Evolutionary conservation across 2,329 filamentous ascomycete species (phyloP).

Genomic region (Eutypa lata): DNA sequence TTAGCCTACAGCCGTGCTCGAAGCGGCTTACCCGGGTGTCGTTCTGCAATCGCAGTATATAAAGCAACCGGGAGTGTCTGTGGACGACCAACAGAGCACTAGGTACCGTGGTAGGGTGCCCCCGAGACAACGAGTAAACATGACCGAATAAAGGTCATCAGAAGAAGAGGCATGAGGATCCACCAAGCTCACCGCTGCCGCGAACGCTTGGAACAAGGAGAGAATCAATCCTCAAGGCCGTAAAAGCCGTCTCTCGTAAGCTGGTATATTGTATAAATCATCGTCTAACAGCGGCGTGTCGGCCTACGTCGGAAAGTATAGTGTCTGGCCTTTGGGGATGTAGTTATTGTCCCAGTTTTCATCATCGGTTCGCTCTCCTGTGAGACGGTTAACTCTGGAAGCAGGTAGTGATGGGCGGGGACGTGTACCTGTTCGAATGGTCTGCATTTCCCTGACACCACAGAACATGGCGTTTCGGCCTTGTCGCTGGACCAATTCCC

Average conservation of each 20-base stretch:
- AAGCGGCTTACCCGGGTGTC: neutral
- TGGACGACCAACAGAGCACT: neutral
- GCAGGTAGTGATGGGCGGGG: neutral
- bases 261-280: slow-evolving; percentile 15
- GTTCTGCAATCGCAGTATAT: neutral
- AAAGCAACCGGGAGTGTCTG: neutral
- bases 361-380: slow-evolving; percentile 24
- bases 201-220: neutral
- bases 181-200: too few species aligned
- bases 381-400: neutral
- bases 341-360: slow-evolving; percentile 32
- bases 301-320: slow-evolving; percentile 29
- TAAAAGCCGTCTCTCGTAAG: slow-evolving; percentile 12
- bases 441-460: slow-evolving; percentile 48
- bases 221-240: slow-evolving; percentile 3
- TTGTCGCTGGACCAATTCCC: slow-evolving; percentile 39
- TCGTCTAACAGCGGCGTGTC: slow-evolving; percentile 8
- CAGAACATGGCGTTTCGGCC: slow-evolving; percentile 54
- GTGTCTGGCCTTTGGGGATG: slow-evolving; percentile 31
- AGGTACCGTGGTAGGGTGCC: neutral
- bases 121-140: neutral
- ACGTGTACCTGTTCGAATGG: slow-evolving; percentile 24
- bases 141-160: too few species aligned
- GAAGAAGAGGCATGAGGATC: too few species aligned
- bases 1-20: neutral